A percentile compares a stretch with the other conserved stretches of the same genome.
These are phyloP conservation scores for Citropsis articulata DNA, from an alignment of 345 rosid species.

Conservation along the genomic window DNA sequence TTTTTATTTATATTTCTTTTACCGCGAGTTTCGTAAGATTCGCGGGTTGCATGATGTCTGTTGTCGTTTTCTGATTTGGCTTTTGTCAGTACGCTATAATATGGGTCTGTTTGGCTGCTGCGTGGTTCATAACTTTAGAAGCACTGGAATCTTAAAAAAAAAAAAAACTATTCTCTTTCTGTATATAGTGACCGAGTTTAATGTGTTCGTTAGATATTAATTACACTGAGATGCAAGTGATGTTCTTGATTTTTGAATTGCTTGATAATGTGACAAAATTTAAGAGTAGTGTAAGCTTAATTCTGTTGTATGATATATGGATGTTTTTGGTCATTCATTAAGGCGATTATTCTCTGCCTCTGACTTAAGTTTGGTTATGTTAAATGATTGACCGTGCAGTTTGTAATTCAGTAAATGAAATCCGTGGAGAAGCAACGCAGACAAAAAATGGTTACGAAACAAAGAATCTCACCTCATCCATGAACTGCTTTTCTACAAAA, in stretches of 20 bases:
- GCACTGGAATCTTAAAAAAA: not conserved
- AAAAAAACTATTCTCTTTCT: not conserved
- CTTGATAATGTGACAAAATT: not conserved
- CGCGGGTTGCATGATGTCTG: not conserved
- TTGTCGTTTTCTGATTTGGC: not conserved
- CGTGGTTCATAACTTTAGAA: not conserved
- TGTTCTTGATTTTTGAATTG: not conserved
- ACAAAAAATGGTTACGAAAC: constrained; percentile 30
- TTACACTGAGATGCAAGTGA: not conserved
- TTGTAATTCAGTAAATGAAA: constrained; percentile 35
- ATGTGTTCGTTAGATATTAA: not conserved
- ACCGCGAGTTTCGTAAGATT: not conserved
- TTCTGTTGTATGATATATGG: not conserved
- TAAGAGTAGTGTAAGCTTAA: not conserved
- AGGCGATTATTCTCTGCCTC: not conserved
- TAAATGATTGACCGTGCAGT: constrained; percentile 15
- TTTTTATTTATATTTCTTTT: not conserved
- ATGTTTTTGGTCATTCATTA: too few species aligned
- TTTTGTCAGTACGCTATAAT: not conserved
- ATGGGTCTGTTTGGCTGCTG: not conserved
- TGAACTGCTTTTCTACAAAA: constrained; percentile 19
- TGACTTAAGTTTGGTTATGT: not conserved
- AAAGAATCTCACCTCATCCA: constrained; percentile 22
- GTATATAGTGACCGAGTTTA: not conserved
- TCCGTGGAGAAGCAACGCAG: constrained; percentile 31